Base-by-base conservation (phyloP, 768 basidiomycete species). In the Lactarius deliciosus region DNA sequence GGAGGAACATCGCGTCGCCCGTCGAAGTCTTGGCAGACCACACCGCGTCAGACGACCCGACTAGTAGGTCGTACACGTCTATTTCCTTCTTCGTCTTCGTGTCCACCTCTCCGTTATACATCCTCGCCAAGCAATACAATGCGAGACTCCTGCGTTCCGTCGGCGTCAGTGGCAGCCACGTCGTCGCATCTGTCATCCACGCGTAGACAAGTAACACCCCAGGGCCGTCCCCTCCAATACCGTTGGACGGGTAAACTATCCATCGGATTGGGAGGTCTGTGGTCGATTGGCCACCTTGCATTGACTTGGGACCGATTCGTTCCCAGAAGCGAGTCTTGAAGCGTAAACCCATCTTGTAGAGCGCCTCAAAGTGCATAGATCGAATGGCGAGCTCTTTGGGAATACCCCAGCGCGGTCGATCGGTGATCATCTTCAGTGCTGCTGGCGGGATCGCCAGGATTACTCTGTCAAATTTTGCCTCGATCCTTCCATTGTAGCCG, bases 1-100 rank as follows among this genome's bases (percentile, higher is more conserved):
- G 74, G 53, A 74, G 63, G 64, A 74, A 75, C 72, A 74, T 75
- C 7, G 74, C 74, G 25, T 73, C 74, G 20, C 74, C 74, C 34
- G 73, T 73, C 18, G 71, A 65, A 36, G 60, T 67, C 22, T 65
- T 61, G 25, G 67, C 61, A 10, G 73, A 72, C 74, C 74, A 75
- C 34, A 56, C 69, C n/a, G 71, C 67, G 38, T 73, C 74, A 25
- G 68, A 65, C 10, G 72, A 64, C 13, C 45, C 64, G 32, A 74
- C 61, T 50, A 74, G 64, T 41, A 73, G 71, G 34, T 71, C 63
- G 53, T 68, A 61, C 36, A 73, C 64, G 32, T 73, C 70, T 45
- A 68, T 66, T 15, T 41, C 36, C 34, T 25, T 58, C 11, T 65
- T 45, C 9, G 57, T 45, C 28, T 22, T 22, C 5, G 60, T 55